Evolutionary conservation across 1,284 basidiomycete species (phyloP).

Genomic region (Fomitopsis pinicola): DNA sequence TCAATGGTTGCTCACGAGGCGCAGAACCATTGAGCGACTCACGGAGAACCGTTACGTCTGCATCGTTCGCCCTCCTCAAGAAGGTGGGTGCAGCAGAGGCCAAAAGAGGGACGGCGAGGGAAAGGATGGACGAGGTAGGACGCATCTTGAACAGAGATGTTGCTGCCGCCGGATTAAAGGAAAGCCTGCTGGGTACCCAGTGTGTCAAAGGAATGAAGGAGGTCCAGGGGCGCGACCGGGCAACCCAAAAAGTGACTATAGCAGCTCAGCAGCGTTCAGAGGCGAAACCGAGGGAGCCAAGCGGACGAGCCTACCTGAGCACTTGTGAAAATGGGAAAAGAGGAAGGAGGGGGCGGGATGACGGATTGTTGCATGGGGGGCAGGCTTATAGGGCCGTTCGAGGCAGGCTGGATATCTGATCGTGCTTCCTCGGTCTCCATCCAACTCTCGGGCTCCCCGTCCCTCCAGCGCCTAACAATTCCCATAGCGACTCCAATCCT

Average conservation of each 20-base stretch:
- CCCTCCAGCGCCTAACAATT: background rate
- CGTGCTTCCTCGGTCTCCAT: no score
- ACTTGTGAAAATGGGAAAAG: conserved; percentile 13
- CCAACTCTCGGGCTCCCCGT: background rate
- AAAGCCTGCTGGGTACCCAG: conserved; percentile 44
- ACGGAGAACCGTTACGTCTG: conserved; percentile 60
- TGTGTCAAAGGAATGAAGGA: conserved; percentile 38
- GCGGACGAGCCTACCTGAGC: background rate
- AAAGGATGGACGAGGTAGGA: conserved; percentile 32
- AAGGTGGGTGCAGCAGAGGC: conserved; percentile 48
- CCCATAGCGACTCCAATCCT: background rate
- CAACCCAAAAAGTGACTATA: conserved; percentile 47
- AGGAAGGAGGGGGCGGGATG: background rate
- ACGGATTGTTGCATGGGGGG: background rate
- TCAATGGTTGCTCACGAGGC: background rate
- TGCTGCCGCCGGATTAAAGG: conserved; percentile 33
- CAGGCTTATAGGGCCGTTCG: conserved; percentile 2
- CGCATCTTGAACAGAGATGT: conserved; percentile 38
- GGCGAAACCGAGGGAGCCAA: background rate
- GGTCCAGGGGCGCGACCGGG: conserved; percentile 65
- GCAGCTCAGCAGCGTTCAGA: background rate
- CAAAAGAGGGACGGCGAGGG: conserved; percentile 45
- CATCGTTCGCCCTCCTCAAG: conserved; percentile 32
- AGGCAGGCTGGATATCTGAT: background rate
- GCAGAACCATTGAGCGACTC: conserved; percentile 27